Conservation (phyloP, 2,329 filamentous ascomycete species). For the Escovopsis weberi region DNA sequence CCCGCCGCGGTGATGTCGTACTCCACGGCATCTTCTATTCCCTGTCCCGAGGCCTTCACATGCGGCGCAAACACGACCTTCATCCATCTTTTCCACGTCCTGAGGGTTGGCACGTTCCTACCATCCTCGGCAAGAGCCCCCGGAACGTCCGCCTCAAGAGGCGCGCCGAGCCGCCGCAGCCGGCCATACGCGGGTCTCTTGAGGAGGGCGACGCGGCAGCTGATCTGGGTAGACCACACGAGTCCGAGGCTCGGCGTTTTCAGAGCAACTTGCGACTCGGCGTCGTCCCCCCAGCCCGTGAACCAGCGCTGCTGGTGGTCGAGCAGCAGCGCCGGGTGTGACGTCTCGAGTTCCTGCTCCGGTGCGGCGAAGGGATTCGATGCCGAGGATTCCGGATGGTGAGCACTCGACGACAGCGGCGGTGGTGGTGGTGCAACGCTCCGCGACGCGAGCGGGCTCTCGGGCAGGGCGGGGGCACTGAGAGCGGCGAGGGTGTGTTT, state of each 20-base stretch:
- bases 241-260: constrained; percentile 83
- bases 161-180: constrained; percentile 20
- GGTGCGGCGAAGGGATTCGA: constrained; percentile 22
- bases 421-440: constrained; percentile 9
- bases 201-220: constrained; percentile 66
- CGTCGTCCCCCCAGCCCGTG: constrained; percentile 80
- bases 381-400: constrained; percentile 11
- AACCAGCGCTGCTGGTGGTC: constrained; percentile 92
- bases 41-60: constrained; percentile 37
- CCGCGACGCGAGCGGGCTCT: constrained; percentile 36
- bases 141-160: constrained; percentile 20
- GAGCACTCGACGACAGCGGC: too few species aligned
- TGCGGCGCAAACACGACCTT: constrained; percentile 86
- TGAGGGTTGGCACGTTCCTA: constrained; percentile 29
- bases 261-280: constrained; percentile 28
- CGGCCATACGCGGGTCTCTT: constrained; percentile 46
- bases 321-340: constrained; percentile 46
- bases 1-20: constrained; percentile 66
- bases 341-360: constrained; percentile 19
- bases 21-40: constrained; percentile 40
- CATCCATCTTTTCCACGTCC: constrained; percentile 59
- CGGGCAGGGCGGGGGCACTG: constrained; percentile 7
- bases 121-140: constrained; percentile 18
- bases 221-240: constrained; percentile 83
- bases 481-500: neutral